Evolutionary conservation across 2,329 filamentous ascomycete genomes (phyloP), one percentile per base, ranked within the genome.

Genomic region (Xylariaceae sp.): DNA sequence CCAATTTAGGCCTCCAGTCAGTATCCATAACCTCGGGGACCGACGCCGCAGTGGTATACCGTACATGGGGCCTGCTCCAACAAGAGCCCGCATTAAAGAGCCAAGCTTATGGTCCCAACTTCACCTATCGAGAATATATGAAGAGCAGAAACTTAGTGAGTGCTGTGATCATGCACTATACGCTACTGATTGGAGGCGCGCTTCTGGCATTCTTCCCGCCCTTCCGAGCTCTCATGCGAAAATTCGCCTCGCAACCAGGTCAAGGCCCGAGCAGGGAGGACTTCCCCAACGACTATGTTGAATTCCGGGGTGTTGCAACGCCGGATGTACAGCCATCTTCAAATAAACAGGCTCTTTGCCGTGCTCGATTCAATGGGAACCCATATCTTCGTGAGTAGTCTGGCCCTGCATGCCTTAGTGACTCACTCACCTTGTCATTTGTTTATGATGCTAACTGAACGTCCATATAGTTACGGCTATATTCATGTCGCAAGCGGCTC

Each of bases 251-350:
- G 55, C 72, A 79, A 60, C 82, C 83, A 0, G 83, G 83, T 8
- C 68, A 82, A 47, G 83, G 83, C 1, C 73, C 77, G 2, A 70
- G 71, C 19, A 72, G 69, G 31, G 80, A 87, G 64, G 70, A 75
- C 29, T 74, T 77, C 46, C 77, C 74, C 62, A 79, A 79, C 37
- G 81, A 89, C 49, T 76, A 79, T 52, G 69, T 88, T 31, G 81
- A 86, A 66, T 87, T 83, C 65, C 77, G 81, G 9, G 85, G 78
- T 3, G 74, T 88, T 26, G 88, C 80, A 1, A 76, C 73, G n/a
- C 82, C 85, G 0, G 85, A 88, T 61, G 51, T 71, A 51, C 57
- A 69, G 67, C 53, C 64, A 46, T 57, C 54, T 3, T 60, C 59
- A 3, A 66, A 66, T 11, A 74, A 82, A 70, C 74, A 78, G 62